Evolutionary conservation across 2,329 filamentous ascomycete genomes (phyloP), one percentile per base, ranked within the genome.

Genomic region (Gremmenia infestans): DNA sequence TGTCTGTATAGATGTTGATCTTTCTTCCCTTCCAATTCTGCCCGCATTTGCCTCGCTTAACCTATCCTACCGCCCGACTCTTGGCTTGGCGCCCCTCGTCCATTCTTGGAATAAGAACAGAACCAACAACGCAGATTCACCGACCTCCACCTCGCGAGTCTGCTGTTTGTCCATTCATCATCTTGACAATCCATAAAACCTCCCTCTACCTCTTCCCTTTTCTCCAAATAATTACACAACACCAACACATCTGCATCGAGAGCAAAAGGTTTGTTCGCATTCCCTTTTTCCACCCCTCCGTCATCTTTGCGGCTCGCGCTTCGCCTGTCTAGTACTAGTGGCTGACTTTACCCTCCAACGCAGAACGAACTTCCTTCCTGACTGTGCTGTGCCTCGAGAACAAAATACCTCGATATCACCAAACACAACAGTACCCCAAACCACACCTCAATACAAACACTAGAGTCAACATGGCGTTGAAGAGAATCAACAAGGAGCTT

Each of bases 401-500:
- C 48, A 22, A 48, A 58, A 54, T 52, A 61, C 56, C 43, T 60
- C 59, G 55, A 63, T 59, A 28, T 28, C 25, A 28, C 7, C 25
- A 6, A 28, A 28, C 25, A 28, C 25, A 28, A 22, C 22, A 22
- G 2, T 3, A 53, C 50, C 54, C 48, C 53, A 56, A 46, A 52
- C 60, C 57, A 61, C 57, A 55, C 62, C 64, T 57, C 60, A 59
- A 58, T 54, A 61, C 51, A 61, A 58, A 65, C 52, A 65, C 51
- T 57, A 54, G 54, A 62, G 52, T 62, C 61, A 61, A 59, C 60
- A 94, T 94, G 89, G 89, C 89, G 76, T 83, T 94, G 70, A 94
- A 94, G 87, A 86, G 89, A 77, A 94, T 94, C 77, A 93, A 93
- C 83, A 94, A 92, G 86, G 89, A 94, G 78, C 85, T 94, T 74